Percentiles rank a stretch among this genome's conserved stretches.
phyloP scores from a whole-genome alignment of 2,329 filamentous ascomycete species.

The Stemphylium vesicarium region DNA sequence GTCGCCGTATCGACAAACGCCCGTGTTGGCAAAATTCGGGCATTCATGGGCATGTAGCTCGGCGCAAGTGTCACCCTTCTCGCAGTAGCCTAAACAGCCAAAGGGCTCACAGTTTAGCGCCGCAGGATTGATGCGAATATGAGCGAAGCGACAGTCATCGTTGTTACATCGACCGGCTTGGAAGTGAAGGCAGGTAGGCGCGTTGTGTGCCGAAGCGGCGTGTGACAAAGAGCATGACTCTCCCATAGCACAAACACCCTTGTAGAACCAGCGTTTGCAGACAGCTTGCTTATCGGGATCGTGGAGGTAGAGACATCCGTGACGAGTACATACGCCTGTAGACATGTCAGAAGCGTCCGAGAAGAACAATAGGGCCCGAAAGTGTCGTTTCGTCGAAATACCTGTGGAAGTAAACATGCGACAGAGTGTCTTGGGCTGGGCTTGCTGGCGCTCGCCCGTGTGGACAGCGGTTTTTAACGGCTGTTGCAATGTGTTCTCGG shows the following conservation, averaged over 20 bases:
- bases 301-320: conserved; percentile 80
- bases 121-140: conserved; percentile 76
- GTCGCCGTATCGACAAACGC: conserved; percentile 74
- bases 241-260: conserved; percentile 77
- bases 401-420: conserved; percentile 42
- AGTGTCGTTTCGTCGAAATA: conserved; percentile 27
- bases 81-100: conserved; percentile 86
- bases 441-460: conserved; percentile 11
- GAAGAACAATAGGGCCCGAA: conserved; percentile 3
- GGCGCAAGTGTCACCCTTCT: conserved; percentile 76
- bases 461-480: conserved; percentile 1
- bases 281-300: conserved; percentile 86
- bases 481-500: background rate
- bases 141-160: conserved; percentile 82
- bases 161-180: conserved; percentile 90
- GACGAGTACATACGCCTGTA: conserved; percentile 81
- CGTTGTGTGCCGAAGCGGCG: conserved; percentile 80
- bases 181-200: conserved; percentile 88
- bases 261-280: conserved; percentile 85
- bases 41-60: conserved; percentile 92
- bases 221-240: conserved; percentile 89
- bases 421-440: conserved; percentile 26
- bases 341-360: conserved; percentile 22
- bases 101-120: conserved; percentile 85
- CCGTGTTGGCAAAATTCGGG: conserved; percentile 92